phyloP scores from a whole-genome alignment of 2,329 filamentous ascomycete genomes.

The Oidium heveae region DNA sequence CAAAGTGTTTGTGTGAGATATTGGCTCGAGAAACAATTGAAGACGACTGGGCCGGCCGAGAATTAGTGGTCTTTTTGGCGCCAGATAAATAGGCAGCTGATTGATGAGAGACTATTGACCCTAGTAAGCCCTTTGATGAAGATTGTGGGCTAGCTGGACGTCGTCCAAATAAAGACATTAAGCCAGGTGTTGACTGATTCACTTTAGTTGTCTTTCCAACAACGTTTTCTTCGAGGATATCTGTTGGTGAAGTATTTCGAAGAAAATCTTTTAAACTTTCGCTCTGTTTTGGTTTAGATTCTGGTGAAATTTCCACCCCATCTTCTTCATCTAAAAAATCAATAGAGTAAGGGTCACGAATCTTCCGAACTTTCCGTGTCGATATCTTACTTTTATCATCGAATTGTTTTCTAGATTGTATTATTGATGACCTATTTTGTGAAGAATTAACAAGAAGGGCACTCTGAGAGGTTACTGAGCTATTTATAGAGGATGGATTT shows the following conservation, averaged over 20 bases:
- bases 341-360: constrained; percentile 83
- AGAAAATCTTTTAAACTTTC: constrained; percentile 54
- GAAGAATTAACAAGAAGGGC: constrained; percentile 28
- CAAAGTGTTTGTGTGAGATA: constrained; percentile 26
- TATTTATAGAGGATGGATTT: constrained; percentile 14
- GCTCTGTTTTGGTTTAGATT: constrained; percentile 17
- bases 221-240: constrained; percentile 5
- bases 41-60: constrained; percentile 13
- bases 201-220: constrained; percentile 24
- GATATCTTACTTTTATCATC: constrained; percentile 25
- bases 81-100: constrained; percentile 7
- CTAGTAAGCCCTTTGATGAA: constrained; percentile 11
- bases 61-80: constrained; percentile 6
- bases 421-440: constrained; percentile 13
- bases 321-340: constrained; percentile 33
- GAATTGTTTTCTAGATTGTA: constrained; percentile 6
- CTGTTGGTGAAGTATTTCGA: constrained; percentile 39
- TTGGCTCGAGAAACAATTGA: constrained; percentile 12
- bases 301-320: constrained; percentile 9
- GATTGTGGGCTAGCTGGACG: constrained; percentile 14
- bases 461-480: constrained; percentile 43
- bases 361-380: constrained; percentile 47
- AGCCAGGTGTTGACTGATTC: constrained; percentile 34
- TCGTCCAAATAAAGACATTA: constrained; percentile 31
- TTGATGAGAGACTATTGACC: not conserved